Base-by-base conservation (phyloP, 495 filamentous ascomycete species). In the Neurospora sp. region DNA sequence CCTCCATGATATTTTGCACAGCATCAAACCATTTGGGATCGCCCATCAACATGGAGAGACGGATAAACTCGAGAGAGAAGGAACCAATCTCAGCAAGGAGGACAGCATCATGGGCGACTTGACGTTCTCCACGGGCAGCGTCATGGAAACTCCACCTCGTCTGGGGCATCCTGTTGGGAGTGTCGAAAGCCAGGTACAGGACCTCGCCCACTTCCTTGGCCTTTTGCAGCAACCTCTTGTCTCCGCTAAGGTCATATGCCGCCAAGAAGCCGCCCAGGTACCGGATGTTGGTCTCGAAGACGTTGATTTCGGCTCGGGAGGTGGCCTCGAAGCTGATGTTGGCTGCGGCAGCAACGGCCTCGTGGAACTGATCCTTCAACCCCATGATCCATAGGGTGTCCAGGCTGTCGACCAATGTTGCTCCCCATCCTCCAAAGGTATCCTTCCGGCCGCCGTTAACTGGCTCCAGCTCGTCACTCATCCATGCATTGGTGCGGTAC, bases 321-420 rank as follows among this genome's bases (percentile, higher is more conserved):
- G 87, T 91, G 5, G 88, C 91, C 0, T 90, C 93, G 78, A 98
- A 99, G 82, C 95, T 91, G 74, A 98, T 97, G 70, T 89, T 86
- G 53, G 86, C 85, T 12, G 94, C 88, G 40, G 92, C 87, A 12
- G 91, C 86, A 38, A 93, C 89, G n/a, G 94, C 96, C 68, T 93
- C 90, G 68, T 92, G 86, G 78, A 98, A 99, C 45, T 98, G 93
- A n/a, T 92, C 86, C 81, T 90, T 89, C 80, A 98, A 77, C 14
- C 87, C 93, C 94, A 98, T 96, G 73, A 99, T 96, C 94, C 94
- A 99, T 12, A 99, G 83, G 0, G 94, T 95, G 80, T 98, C 94
- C 71, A 99, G 83, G 18, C 91, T 84, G 84, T 99, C 96, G 4
- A 99, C 93, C 69, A 99, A 80, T 0, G 95, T 97, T 8, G 94